phyloP scores from a whole-genome alignment of 352 stramenopile species.

The Pythium periplocum region DNA sequence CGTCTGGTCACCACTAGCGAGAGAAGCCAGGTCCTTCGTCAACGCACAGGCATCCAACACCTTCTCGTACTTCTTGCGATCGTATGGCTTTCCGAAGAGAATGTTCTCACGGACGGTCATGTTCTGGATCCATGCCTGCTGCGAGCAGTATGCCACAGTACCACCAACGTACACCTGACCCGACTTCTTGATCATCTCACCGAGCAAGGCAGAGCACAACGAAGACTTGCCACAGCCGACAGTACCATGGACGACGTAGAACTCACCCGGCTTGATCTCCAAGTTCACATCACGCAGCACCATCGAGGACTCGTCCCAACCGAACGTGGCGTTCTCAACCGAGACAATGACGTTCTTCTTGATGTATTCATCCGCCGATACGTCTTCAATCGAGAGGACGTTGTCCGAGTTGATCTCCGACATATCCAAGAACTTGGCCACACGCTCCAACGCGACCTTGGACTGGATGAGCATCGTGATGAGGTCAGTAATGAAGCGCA shows the following conservation, averaged over 20 bases:
- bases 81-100: conserved; percentile 68
- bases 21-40: conserved; percentile 43
- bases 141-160: conserved; percentile 58
- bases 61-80: conserved; percentile 27
- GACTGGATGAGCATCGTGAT: conserved; percentile 33
- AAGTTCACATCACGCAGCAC: conserved; percentile 59
- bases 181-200: conserved; percentile 77
- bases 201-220: conserved; percentile 88
- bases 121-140: conserved; percentile 84
- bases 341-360: conserved; percentile 18
- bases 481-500: conserved; percentile 27
- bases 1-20: conserved; percentile 50
- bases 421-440: conserved; percentile 36
- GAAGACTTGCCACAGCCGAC: conserved; percentile 91
- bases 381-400: conserved; percentile 8
- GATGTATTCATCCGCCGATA: conserved; percentile 13
- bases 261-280: conserved; percentile 51
- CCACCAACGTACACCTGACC: conserved; percentile 22
- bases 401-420: conserved; percentile 20
- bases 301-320: conserved; percentile 13
- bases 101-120: conserved; percentile 66
- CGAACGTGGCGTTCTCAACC: conserved; percentile 27
- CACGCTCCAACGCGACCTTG: conserved; percentile 23
- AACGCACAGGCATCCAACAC: conserved; percentile 49
- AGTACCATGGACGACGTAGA: conserved; percentile 85